These are phyloP conservation scores for Pseudogymnoascus sp. DNA, from an alignment of 2,329 filamentous ascomycete species.

Conservation along the genomic window DNA sequence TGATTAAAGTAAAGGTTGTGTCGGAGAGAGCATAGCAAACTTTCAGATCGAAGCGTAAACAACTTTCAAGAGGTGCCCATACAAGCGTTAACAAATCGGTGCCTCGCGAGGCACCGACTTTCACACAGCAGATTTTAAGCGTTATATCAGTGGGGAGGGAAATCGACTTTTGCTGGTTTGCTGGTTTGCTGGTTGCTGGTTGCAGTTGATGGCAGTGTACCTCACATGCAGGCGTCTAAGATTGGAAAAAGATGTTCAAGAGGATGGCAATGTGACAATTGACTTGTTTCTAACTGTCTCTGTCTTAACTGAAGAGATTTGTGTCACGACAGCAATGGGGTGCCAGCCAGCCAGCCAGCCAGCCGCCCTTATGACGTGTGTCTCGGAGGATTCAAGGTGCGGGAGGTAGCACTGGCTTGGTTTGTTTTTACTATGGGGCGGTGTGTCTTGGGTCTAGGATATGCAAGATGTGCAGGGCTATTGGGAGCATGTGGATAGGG, in stretches of 20 bases:
- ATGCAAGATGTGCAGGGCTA: not conserved
- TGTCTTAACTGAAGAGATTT: slow-evolving; percentile 5
- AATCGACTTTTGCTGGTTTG: no score
- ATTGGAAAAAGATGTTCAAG: slow-evolving; percentile 3
- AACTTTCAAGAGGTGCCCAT: not conserved
- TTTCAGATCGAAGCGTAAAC: not conserved
- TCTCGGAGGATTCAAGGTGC: not conserved
- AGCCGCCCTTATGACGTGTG: slow-evolving; percentile 6
- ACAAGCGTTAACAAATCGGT: slow-evolving; percentile 8
- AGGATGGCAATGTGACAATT: slow-evolving; percentile 5
- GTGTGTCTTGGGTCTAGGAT: not conserved
- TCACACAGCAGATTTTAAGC: slow-evolving; percentile 3
- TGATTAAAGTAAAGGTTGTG: slow-evolving; percentile 3
- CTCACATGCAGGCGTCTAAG: not conserved
- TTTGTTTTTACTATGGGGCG: not conserved
- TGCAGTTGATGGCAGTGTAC: not conserved
- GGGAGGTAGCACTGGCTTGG: not conserved
- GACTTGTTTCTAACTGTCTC: not conserved
- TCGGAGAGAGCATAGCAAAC: not conserved
- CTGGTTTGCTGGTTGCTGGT: no score
- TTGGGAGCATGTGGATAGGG: not conserved
- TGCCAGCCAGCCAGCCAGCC: not conserved
- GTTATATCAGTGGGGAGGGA: not conserved
- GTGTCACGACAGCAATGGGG: not conserved
- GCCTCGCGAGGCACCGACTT: slow-evolving; percentile 7